phyloP scores from a whole-genome alignment of 345 rosid genomes.

The Citrus maxima region DNA sequence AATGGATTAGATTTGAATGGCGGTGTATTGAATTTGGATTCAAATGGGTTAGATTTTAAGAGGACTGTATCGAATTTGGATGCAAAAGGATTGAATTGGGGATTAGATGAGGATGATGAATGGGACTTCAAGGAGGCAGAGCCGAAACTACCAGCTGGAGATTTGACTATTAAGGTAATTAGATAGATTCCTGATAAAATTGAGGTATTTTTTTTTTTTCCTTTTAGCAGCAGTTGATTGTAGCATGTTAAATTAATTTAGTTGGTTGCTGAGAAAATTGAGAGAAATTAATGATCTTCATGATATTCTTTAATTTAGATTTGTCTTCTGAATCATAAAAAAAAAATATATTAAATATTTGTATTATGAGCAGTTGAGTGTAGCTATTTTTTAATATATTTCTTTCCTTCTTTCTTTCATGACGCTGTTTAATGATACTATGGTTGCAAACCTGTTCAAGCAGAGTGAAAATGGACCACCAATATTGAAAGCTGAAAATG shows the following conservation, averaged over 20 bases:
- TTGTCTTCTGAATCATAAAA: background rate
- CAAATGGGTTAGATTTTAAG: conserved; percentile 15
- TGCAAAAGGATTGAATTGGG: conserved; percentile 22
- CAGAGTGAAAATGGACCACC: conserved; percentile 14
- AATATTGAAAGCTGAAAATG: conserved; percentile 25
- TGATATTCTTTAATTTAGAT: background rate
- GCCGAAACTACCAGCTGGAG: background rate
- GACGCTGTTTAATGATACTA: conserved; percentile 4
- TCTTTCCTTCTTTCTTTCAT: background rate
- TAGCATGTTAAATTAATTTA: conserved; percentile 23
- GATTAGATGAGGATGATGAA: conserved; percentile 21
- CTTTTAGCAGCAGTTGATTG: background rate
- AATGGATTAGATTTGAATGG: conserved; percentile 24
- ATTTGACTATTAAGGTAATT: conserved; percentile 28
- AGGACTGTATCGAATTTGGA: conserved; percentile 13
- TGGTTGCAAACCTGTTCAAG: conserved; percentile 1
- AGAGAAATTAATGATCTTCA: background rate
- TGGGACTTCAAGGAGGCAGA: conserved; percentile 44
- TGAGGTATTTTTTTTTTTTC: background rate
- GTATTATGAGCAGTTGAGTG: background rate
- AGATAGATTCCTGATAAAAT: conserved; percentile 5
- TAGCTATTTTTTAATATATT: no score
- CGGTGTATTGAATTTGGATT: conserved; percentile 6
- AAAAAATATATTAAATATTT: background rate
- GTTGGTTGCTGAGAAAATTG: conserved; percentile 4